Evolutionary conservation across 2,329 filamentous ascomycete species (phyloP).

Genomic region (Bipolaris bicolor): DNA sequence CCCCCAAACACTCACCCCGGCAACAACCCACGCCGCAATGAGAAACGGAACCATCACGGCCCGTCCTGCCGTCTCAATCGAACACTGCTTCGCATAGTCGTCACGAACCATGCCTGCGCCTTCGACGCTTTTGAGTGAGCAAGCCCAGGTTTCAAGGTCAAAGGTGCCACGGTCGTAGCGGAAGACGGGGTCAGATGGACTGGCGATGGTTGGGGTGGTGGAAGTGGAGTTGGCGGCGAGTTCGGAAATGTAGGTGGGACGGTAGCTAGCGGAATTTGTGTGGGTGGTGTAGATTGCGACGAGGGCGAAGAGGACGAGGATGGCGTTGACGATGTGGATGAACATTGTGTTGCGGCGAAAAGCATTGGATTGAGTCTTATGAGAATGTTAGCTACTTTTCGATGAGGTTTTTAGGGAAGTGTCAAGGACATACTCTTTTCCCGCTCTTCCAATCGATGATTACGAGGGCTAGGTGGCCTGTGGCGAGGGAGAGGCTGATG

Average conservation of each 20-base stretch:
- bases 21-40: constrained; percentile 27
- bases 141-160: constrained; percentile 47
- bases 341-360: constrained; percentile 46
- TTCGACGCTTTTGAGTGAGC: constrained; percentile 32
- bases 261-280: constrained; percentile 38
- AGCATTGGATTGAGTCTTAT: constrained; percentile 37
- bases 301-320: constrained; percentile 41
- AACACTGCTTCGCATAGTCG: constrained; percentile 40
- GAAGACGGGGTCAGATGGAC: constrained; percentile 16
- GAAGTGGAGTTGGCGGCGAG: constrained; percentile 27
- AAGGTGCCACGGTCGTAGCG: constrained; percentile 45
- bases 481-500: constrained; percentile 29
- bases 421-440: constrained; percentile 25
- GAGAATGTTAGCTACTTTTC: not conserved
- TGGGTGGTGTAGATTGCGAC: constrained; percentile 41
- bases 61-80: constrained; percentile 37
- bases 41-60: constrained; percentile 41
- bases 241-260: constrained; percentile 32
- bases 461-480: constrained; percentile 33
- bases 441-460: constrained; percentile 34
- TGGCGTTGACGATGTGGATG: constrained; percentile 37
- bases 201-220: constrained; percentile 1
- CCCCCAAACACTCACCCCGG: constrained; percentile 28
- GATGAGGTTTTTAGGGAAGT: not conserved
- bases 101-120: constrained; percentile 34